Conservation (phyloP, 2,329 filamentous ascomycete genomes). For the Nigrospora sphaerica region DNA sequence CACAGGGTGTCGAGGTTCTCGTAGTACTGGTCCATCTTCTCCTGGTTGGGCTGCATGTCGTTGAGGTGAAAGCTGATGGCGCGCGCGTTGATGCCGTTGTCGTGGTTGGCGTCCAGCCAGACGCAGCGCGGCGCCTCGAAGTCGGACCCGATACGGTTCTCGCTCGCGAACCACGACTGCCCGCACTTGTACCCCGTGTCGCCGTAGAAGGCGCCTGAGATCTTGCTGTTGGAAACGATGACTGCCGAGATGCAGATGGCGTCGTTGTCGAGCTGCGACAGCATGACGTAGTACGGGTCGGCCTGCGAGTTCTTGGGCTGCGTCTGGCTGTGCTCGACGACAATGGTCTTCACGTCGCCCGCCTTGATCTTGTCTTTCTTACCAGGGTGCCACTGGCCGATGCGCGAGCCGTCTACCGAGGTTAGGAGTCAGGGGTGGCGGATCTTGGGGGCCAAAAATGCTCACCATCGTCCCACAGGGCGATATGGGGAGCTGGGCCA, state of each 20-base stretch:
- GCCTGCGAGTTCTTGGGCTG: constrained; percentile 1
- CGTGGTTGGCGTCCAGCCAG: constrained; percentile 16
- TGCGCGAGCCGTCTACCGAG: constrained; percentile 5
- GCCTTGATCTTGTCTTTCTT: constrained; percentile 1
- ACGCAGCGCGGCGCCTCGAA: constrained; percentile 11
- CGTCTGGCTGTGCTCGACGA: constrained; percentile 6
- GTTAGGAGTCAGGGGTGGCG: too few species aligned
- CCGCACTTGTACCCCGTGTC: constrained; percentile 14
- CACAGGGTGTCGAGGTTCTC: constrained; percentile 8
- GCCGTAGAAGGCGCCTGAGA: constrained; percentile 8
- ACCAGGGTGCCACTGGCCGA: constrained; percentile 7
- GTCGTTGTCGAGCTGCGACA: constrained; percentile 11
- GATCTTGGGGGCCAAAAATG: too few species aligned
- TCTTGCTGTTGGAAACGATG: constrained; percentile 8
- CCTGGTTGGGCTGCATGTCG: constrained; percentile 8
- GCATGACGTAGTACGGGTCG: constrained; percentile 10
- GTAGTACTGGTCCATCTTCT: constrained; percentile 9
- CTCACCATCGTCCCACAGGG: constrained; percentile 12
- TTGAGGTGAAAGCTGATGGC: constrained; percentile 14
- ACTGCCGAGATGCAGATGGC: constrained; percentile 14
- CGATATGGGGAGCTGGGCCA: constrained; percentile 7
- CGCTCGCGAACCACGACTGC: constrained; percentile 13
- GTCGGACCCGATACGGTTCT: constrained; percentile 5
- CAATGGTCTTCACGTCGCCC: not conserved
- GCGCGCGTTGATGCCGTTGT: constrained; percentile 9